A percentile compares a stretch with the other conserved stretches of the same genome.
phyloP scores from a whole-genome alignment of 768 basidiomycete genomes.

The Trametes villosa region DNA sequence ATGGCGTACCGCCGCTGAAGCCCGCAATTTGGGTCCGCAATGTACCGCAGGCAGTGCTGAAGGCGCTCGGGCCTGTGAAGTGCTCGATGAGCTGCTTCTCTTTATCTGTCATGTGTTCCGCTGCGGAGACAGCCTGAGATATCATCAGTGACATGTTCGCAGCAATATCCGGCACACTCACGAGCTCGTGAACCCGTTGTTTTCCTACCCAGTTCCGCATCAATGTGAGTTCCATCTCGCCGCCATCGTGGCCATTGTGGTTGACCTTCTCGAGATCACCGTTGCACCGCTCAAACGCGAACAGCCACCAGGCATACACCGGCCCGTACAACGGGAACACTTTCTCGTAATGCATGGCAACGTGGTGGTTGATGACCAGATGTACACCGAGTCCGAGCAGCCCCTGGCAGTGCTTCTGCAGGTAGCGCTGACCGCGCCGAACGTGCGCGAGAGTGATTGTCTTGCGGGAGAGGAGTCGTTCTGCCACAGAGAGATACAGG shows the following conservation, averaged over 20 bases:
- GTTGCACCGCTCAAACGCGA: constrained; percentile 7
- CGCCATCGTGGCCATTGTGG: background rate
- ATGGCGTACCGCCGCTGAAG: background rate
- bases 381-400: background rate
- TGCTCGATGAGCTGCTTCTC: background rate
- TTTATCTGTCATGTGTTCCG: background rate
- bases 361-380: constrained; percentile 1
- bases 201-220: constrained; percentile 1
- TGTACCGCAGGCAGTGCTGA: background rate
- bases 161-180: background rate
- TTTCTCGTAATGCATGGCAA: constrained; percentile 4
- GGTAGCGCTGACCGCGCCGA: background rate
- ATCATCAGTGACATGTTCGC: background rate
- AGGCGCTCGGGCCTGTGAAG: background rate
- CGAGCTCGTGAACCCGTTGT: background rate
- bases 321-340: constrained; percentile 1
- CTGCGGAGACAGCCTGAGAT: background rate
- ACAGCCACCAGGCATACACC: constrained; percentile 8
- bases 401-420: background rate
- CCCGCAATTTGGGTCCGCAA: background rate
- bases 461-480: background rate
- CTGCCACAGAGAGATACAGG: background rate
- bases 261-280: background rate
- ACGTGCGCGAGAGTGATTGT: background rate
- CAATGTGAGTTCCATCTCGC: constrained; percentile 10